Base-by-base conservation (phyloP, 805 yeast species). In the Brettanomyces nanus region DNA sequence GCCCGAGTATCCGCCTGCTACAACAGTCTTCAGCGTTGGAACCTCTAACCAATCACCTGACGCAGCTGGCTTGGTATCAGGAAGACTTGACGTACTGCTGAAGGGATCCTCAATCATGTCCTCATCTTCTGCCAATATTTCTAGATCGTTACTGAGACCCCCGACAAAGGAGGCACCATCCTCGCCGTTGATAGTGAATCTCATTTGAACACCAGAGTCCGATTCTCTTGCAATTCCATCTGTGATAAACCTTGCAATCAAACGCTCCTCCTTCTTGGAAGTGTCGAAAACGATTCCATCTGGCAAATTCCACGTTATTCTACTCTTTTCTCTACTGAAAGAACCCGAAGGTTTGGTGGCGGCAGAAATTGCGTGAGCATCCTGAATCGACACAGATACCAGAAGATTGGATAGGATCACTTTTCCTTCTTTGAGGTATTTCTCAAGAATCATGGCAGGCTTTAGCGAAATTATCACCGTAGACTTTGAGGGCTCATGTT, bases 321-420 rank as follows among this genome's bases (percentile, higher is more conserved):
- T 75, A 48, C 77, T 80, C 53, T 77, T 79, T 37, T 87, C 97
- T 52, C 76, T 81, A 60, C 81, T 85, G 68, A 87, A 90, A 1
- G 94, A 75, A 40, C 97, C 97, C 39, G 83, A 79, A 4, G 98
- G 98, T 56, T 84, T 85, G 3, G 95, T 82, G 44, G 87, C 77
- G 1, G 96, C 97, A 17, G 80, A 68, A 2, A 77, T 63, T 3
- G 81, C 71, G 14, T 75, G 70, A 9, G 83, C 80, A 27, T 80
- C 82, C 14, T 69, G 64, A 37, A 81, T 65, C 3, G 82, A 70
- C 4, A 78, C 85, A 6, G 80, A 69, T 5, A 83, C 68, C 28
- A 72, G 66, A 37, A 82, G 60, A 47, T 81, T 77, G n/a, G 77
- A 65, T 33, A 85, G 68, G 43, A 54, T 57, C 11, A 75, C 55